A percentile compares a stretch with the other conserved stretches of the same genome.
Conservation (phyloP, 2,329 filamentous ascomycete species). For the Sphaceloma murrayae region DNA sequence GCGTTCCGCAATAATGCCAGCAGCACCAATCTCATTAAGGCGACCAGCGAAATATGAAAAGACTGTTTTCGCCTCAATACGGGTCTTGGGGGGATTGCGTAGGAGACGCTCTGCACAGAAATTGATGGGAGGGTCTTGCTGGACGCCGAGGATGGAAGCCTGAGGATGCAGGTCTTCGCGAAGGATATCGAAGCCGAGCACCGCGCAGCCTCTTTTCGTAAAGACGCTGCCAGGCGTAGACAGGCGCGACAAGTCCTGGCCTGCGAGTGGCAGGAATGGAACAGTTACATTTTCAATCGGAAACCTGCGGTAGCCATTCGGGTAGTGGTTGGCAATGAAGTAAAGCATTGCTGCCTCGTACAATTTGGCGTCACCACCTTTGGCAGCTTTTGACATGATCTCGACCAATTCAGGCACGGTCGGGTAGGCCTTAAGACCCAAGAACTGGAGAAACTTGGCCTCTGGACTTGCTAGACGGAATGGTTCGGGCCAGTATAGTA, state of each 20-base stretch:
- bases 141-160: constrained; percentile 77
- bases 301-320: constrained; percentile 62
- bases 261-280: constrained; percentile 58
- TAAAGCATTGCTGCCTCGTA: constrained; percentile 67
- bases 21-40: constrained; percentile 57
- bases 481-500: constrained; percentile 73
- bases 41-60: constrained; percentile 80
- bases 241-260: constrained; percentile 39
- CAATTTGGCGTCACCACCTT: constrained; percentile 41
- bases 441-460: constrained; percentile 58
- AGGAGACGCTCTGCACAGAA: constrained; percentile 68
- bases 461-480: constrained; percentile 59
- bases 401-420: constrained; percentile 63
- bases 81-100: constrained; percentile 58
- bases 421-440: constrained; percentile 68
- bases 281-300: constrained; percentile 42
- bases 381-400: constrained; percentile 60
- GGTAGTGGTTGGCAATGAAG: constrained; percentile 69
- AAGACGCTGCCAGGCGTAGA: constrained; percentile 71
- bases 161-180: constrained; percentile 67
- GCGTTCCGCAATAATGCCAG: constrained; percentile 47
- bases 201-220: constrained; percentile 63
- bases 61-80: constrained; percentile 55
- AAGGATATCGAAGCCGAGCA: constrained; percentile 74
- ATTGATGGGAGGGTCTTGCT: constrained; percentile 66